Evolutionary conservation across 495 filamentous ascomycete species (phyloP), one percentile per base, ranked within the genome.

Genomic region (Aspergillus campestris): DNA sequence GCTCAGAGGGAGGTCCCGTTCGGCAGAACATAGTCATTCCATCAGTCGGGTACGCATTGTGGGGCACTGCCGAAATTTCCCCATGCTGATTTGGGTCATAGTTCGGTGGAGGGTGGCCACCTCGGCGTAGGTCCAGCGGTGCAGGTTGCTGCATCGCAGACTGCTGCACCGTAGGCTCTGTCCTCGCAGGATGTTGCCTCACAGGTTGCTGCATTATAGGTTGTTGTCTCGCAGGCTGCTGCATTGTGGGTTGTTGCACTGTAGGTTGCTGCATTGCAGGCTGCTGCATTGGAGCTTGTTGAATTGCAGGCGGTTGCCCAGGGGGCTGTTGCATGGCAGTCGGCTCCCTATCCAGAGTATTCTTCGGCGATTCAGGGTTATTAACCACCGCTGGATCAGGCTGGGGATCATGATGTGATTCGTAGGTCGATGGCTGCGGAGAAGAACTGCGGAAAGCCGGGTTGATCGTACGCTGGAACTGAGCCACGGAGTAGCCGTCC

Each of bases 11-110:
- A 37, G 87, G 82, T 0, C 83, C 88, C 18, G 86, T 82, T 47
- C 92, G 81, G 65, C 94, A 97, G 51, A 95, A 86, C 86, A 97
- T 95, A 2, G 92, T 97, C 94, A 97, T 97, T 30, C 92, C 94
- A 61, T 99, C 92, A 55, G 86, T 80, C 5, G 91, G 92, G 58
- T 95, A 95, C 13, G 89, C 86, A 52, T 97, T 94, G 58, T 96
- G 89, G 31, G 90, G 90, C 11, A 94, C 77, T 18, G 76, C 64
- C 2, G 80, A 67, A 44, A 87, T 78, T 47, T 86, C 79, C 24
- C 76, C 75, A 47, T 83, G 78, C 51, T 83, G 77, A 31, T 61
- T 64, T n/a, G 67, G 69, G 34, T 75, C 69, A 38, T 73, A 71
- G 48, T 77, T 72, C 8, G 70, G 70, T 24, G 70, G 70, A 14